A percentile compares a stretch with the other conserved stretches of the same genome.
phyloP scores from a whole-genome alignment of 305 asterid species.

The Rubia tinctorum region DNA sequence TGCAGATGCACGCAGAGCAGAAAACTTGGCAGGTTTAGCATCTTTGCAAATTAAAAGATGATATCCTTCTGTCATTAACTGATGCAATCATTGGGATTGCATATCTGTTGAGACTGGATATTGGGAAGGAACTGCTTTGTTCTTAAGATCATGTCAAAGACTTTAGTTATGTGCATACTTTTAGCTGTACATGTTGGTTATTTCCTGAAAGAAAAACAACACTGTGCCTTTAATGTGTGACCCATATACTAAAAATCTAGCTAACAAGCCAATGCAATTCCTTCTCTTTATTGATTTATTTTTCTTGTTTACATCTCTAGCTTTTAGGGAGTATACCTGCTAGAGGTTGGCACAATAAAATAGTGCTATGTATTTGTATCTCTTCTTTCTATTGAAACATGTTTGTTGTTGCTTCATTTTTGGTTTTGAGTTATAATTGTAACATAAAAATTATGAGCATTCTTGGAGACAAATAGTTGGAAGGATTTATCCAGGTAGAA shows the following conservation, averaged over 20 bases:
- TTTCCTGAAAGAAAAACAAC: not conserved
- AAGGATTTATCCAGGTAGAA: not conserved
- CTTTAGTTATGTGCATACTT: not conserved
- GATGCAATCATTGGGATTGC: conserved; percentile 8
- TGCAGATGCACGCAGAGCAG: conserved; percentile 64
- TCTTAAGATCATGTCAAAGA: not conserved
- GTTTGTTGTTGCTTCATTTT: not conserved
- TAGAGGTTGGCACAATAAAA: not conserved
- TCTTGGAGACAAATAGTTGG: not conserved
- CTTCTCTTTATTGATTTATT: not conserved
- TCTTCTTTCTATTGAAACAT: not conserved
- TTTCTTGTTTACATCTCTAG: not conserved
- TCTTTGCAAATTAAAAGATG: conserved; percentile 17
- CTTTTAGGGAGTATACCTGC: not conserved
- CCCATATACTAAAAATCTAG: not conserved
- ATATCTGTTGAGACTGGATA: not conserved
- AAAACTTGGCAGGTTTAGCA: conserved; percentile 76
- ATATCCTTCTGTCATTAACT: not conserved
- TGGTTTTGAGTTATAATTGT: not conserved
- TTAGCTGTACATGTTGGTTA: not conserved
- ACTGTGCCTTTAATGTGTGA: not conserved
- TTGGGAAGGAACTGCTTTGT: not conserved
- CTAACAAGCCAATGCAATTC: not conserved
- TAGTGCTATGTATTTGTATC: not conserved
- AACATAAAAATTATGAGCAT: not conserved